Evolutionary conservation across 176 grass and related monocot species (phyloP).

Genomic region (Hyparrhenia diplandra): DNA sequence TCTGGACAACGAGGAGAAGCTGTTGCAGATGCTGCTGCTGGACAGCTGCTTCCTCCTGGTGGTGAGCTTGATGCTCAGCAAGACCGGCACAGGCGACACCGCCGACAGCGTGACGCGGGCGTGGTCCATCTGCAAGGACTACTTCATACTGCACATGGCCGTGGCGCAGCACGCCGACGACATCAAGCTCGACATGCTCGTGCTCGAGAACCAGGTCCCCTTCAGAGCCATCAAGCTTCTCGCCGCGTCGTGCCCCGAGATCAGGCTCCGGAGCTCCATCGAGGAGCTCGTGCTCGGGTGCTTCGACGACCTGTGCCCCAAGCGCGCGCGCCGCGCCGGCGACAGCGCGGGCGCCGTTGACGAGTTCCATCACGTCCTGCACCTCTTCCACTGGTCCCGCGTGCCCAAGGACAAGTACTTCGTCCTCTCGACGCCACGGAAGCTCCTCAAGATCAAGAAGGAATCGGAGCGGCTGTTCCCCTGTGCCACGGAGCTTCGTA

Average conservation of each 20-base stretch:
- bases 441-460: slow-evolving; percentile 29
- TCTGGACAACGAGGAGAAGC: slow-evolving; percentile 14
- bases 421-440: slow-evolving; percentile 28
- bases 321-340: background rate
- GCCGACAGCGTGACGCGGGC: slow-evolving; percentile 17
- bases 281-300: slow-evolving; percentile 38
- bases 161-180: slow-evolving; percentile 37
- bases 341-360: background rate
- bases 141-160: slow-evolving; percentile 40
- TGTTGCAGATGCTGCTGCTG: slow-evolving; percentile 54
- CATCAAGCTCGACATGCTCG: slow-evolving; percentile 47
- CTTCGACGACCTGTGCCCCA: slow-evolving; percentile 45
- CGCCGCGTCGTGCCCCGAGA: slow-evolving; percentile 12
- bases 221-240: slow-evolving; percentile 44
- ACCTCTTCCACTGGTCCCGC: slow-evolving; percentile 53
- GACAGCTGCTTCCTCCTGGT: slow-evolving; percentile 50
- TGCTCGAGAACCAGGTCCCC: slow-evolving; percentile 59
- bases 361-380: slow-evolving; percentile 41
- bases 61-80: slow-evolving; percentile 37
- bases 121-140: slow-evolving; percentile 27
- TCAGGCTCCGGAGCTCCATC: slow-evolving; percentile 15
- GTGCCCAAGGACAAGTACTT: slow-evolving; percentile 30
- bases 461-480: slow-evolving; percentile 40
- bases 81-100: background rate
- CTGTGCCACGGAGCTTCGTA: slow-evolving; percentile 25